Evolutionary conservation across 2,329 filamentous ascomycete genomes (phyloP).

Genomic region (Aspergillus sp.): DNA sequence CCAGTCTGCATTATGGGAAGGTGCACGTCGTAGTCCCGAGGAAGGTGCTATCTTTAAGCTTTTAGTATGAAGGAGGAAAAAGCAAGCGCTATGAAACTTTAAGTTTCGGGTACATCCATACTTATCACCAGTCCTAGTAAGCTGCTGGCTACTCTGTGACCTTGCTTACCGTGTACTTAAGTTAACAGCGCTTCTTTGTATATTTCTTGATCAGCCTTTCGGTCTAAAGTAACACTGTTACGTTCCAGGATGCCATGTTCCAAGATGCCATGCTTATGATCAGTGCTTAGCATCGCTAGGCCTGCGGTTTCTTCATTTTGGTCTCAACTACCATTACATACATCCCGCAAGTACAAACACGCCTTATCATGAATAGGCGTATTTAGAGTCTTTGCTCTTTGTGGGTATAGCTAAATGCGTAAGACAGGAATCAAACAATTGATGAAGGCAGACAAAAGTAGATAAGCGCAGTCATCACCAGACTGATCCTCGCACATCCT

Average conservation of each 20-base stretch:
- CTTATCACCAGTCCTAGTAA: neutral
- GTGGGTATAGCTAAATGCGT: constrained; percentile 7
- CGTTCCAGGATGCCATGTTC: no score
- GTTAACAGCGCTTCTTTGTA: neutral
- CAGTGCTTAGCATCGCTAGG: neutral
- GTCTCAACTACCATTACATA: neutral
- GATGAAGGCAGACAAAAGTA: neutral
- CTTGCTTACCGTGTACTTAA: constrained; percentile 1
- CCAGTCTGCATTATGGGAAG: neutral
- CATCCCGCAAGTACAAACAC: neutral
- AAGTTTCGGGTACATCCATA: neutral
- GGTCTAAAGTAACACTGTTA: neutral
- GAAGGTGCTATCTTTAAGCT: neutral
- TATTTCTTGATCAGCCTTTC: neutral
- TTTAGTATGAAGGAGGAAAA: neutral
- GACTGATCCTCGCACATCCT: neutral
- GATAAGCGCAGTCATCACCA: neutral
- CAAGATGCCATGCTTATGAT: no score
- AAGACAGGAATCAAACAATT: neutral
- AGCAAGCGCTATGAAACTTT: neutral
- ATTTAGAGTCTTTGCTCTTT: neutral
- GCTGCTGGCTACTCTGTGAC: constrained; percentile 1
- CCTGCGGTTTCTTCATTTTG: neutral
- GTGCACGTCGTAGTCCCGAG: neutral
- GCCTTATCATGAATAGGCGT: neutral